Evolutionary conservation across 2,329 filamentous ascomycete genomes (phyloP).

Genomic region (Diatrype stigma): DNA sequence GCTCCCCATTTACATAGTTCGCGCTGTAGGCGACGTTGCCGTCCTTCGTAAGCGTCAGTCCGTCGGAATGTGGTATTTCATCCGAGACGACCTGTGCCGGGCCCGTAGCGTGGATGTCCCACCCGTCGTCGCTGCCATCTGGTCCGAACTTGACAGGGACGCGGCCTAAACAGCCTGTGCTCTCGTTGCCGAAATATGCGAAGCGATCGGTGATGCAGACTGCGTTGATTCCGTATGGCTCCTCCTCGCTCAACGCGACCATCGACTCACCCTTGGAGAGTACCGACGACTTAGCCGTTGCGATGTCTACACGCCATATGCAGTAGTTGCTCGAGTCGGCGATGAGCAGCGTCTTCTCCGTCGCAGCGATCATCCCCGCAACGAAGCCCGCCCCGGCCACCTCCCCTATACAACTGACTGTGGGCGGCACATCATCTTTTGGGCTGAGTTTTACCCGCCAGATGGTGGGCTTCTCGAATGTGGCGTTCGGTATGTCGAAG

Average conservation of each 20-base stretch:
- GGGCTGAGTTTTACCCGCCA: constrained; percentile 21
- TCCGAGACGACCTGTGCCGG: constrained; percentile 18
- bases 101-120: constrained; percentile 18
- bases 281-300: constrained; percentile 15
- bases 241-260: constrained; percentile 13
- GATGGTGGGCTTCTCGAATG: constrained; percentile 19
- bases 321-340: constrained; percentile 19
- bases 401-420: constrained; percentile 16
- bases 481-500: constrained; percentile 26
- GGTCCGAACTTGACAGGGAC: constrained; percentile 21
- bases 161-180: constrained; percentile 22
- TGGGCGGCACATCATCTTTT: constrained; percentile 25
- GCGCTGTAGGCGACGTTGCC: constrained; percentile 21
- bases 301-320: constrained; percentile 24
- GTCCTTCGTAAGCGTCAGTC: constrained; percentile 20
- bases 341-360: constrained; percentile 23
- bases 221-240: constrained; percentile 26
- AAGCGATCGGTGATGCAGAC: constrained; percentile 18
- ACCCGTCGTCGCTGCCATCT: constrained; percentile 10
- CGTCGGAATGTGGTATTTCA: constrained; percentile 25
- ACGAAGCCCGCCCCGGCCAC: constrained; percentile 17
- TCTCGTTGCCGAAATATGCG: constrained; percentile 28
- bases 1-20: constrained; percentile 21
- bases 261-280: constrained; percentile 22
- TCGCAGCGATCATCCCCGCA: constrained; percentile 17